phyloP scores from a whole-genome alignment of 768 basidiomycete genomes.

The Suillus decipiens region DNA sequence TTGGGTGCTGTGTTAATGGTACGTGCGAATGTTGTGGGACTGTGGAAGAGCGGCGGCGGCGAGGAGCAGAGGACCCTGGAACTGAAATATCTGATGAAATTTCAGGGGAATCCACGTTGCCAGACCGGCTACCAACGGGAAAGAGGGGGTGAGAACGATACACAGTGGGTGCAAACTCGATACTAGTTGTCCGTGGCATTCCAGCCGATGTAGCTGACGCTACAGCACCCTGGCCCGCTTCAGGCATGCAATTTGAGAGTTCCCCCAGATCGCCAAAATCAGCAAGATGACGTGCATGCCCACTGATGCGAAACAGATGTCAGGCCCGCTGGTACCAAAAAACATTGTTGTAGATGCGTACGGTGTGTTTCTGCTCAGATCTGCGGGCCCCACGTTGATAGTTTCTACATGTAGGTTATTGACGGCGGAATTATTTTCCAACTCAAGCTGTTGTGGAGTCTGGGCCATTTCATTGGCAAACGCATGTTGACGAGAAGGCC shows the following conservation, averaged over 20 bases:
- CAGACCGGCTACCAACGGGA: constrained; percentile 27
- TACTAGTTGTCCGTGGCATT: constrained; percentile 46
- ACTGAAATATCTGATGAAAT: constrained; percentile 11
- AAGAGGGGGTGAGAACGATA: constrained; percentile 26
- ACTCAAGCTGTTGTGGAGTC: constrained; percentile 6
- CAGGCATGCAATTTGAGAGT: neutral
- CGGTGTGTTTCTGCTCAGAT: neutral
- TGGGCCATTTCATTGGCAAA: constrained; percentile 2
- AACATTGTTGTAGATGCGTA: neutral
- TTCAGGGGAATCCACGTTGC: constrained; percentile 13
- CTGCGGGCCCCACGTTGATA: neutral
- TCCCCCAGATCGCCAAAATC: constrained; percentile 35
- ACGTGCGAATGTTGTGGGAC: constrained; percentile 17
- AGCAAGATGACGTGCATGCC: constrained; percentile 33
- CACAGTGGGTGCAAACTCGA: constrained; percentile 52
- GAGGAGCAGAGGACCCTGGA: neutral
- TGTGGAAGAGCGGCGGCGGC: constrained; percentile 17
- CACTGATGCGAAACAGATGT: neutral
- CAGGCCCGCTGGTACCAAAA: constrained; percentile 16
- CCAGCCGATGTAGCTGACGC: constrained; percentile 7
- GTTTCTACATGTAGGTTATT: constrained; percentile 5
- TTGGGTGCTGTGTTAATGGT: constrained; percentile 21
- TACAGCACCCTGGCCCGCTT: neutral
- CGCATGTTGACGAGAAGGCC: constrained; percentile 9
- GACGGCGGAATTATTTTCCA: neutral